These are phyloP conservation scores for Rhizopogon vesiculosus DNA, from an alignment of 768 basidiomycete genomes.

Conservation along the genomic window DNA sequence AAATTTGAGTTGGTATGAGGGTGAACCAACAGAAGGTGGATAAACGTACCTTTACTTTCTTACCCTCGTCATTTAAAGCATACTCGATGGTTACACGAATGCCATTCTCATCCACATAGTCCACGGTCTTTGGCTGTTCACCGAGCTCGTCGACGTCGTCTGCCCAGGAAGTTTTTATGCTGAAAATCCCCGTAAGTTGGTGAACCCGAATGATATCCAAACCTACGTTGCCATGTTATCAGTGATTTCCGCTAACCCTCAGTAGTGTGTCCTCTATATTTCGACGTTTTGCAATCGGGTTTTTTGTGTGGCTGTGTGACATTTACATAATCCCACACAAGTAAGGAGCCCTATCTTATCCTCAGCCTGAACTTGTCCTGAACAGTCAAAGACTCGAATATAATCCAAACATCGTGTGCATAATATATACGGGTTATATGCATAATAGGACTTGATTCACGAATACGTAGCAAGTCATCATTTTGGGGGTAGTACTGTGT, in stretches of 20 bases:
- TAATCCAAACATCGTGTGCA: background rate
- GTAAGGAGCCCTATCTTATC: no score
- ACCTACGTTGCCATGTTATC: constrained; percentile 1
- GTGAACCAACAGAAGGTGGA: background rate
- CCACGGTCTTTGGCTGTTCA: constrained; percentile 54
- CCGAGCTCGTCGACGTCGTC: constrained; percentile 82
- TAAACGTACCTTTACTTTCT: constrained; percentile 80
- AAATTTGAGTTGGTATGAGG: no score
- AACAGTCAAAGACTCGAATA: no score
- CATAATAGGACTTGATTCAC: background rate
- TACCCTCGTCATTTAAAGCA: constrained; percentile 84
- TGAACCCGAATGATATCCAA: background rate
- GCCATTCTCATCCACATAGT: constrained; percentile 82
- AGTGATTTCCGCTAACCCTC: background rate
- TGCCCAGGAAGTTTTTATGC: constrained; percentile 75
- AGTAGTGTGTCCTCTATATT: no score
- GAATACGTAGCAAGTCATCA: background rate
- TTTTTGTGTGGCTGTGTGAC: no score
- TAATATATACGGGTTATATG: constrained; percentile 1
- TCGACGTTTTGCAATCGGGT: no score
- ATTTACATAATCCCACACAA: no score
- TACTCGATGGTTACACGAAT: constrained; percentile 83
- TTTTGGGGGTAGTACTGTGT: background rate
- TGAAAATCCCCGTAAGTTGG: background rate
- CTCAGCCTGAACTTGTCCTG: no score